phyloP scores from a whole-genome alignment of 2,329 filamentous ascomycete genomes.

The Hypocrella siamensis region DNA sequence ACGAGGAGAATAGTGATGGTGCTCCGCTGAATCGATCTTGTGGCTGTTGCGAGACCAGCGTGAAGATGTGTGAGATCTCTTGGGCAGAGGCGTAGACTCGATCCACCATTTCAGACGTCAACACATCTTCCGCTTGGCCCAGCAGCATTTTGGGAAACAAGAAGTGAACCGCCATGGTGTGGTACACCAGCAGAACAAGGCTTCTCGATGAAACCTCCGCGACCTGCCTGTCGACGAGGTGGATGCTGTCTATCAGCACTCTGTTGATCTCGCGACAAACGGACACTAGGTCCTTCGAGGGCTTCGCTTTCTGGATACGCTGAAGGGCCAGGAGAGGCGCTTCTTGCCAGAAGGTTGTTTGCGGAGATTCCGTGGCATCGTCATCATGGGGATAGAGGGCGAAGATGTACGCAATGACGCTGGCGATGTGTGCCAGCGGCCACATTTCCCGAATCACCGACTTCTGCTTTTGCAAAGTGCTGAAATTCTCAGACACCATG shows the following conservation, averaged over 20 bases:
- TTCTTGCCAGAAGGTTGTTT: conserved; percentile 9
- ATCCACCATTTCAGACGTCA: conserved; percentile 11
- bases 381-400: conserved; percentile 10
- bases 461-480: conserved; percentile 19
- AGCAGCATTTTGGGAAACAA: conserved; percentile 12
- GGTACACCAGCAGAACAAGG: conserved; percentile 15
- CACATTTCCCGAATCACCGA: conserved; percentile 17
- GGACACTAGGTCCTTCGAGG: background rate
- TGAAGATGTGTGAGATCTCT: conserved; percentile 13
- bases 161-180: conserved; percentile 17
- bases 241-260: conserved; percentile 11
- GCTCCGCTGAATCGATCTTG: conserved; percentile 1
- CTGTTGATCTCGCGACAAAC: conserved; percentile 14
- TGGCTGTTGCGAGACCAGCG: conserved; percentile 2
- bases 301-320: conserved; percentile 7
- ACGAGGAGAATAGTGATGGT: conserved; percentile 9
- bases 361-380: conserved; percentile 4
- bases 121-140: conserved; percentile 7
- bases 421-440: conserved; percentile 17
- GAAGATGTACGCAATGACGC: conserved; percentile 14
- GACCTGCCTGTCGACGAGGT: conserved; percentile 9
- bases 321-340: conserved; percentile 8
- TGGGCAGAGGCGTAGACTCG: conserved; percentile 13
- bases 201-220: conserved; percentile 10
- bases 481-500: conserved; percentile 20